Percentiles rank a stretch among this genome's conserved stretches.
Conservation (phyloP, 2,329 filamentous ascomycete species). For the Drechslerella coelobrocha region DNA sequence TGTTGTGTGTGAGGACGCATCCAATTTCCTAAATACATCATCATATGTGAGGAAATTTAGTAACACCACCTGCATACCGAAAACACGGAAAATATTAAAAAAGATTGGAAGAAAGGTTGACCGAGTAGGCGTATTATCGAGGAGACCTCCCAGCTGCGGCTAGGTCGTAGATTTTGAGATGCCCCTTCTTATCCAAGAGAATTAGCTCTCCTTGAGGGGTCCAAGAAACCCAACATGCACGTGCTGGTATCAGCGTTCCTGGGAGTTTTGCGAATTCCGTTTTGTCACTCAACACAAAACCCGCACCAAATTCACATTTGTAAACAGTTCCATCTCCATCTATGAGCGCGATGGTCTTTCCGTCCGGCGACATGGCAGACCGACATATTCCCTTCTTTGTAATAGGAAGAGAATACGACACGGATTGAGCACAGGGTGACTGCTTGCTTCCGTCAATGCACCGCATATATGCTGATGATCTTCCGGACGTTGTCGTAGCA, state of each 20-base stretch:
- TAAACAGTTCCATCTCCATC: constrained; percentile 41
- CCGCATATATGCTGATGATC: constrained; percentile 43
- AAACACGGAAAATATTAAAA: not conserved
- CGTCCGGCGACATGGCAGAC: constrained; percentile 40
- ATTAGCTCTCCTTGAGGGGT: constrained; percentile 34
- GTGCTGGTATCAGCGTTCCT: constrained; percentile 43
- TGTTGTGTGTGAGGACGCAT: no score
- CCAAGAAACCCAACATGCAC: constrained; percentile 48
- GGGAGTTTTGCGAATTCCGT: constrained; percentile 47
- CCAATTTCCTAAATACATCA: not conserved
- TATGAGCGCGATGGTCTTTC: constrained; percentile 39
- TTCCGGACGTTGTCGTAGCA: constrained; percentile 43
- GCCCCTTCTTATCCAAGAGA: constrained; percentile 44
- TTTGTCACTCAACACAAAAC: constrained; percentile 43
- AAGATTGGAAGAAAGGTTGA: not conserved
- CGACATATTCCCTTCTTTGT: constrained; percentile 43
- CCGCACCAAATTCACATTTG: constrained; percentile 37
- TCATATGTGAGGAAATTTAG: not conserved
- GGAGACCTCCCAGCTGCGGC: constrained; percentile 24
- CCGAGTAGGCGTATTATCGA: constrained; percentile 32
- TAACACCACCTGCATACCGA: not conserved
- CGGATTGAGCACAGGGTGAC: constrained; percentile 31
- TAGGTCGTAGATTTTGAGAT: constrained; percentile 30
- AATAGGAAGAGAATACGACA: constrained; percentile 43
- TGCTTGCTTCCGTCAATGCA: constrained; percentile 44